These are phyloP conservation scores for Rubus parviflorus DNA, from an alignment of 306 rosid genomes.

Conservation along the genomic window DNA sequence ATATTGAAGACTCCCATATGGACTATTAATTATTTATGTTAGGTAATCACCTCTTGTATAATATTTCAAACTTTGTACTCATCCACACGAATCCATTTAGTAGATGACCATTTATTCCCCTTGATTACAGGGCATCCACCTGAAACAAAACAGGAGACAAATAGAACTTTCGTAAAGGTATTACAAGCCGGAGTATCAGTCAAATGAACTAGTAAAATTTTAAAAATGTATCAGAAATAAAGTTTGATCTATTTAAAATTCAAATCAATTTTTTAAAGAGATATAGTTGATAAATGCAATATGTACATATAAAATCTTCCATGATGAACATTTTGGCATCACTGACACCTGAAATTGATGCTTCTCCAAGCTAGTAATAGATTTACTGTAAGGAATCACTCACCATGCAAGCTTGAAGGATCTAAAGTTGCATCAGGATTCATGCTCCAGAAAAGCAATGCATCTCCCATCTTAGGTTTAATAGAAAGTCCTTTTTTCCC, in stretches of 20 bases:
- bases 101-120: slow-evolving; percentile 98
- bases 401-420: slow-evolving; percentile 97
- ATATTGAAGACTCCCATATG: background rate
- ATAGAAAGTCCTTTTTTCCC: slow-evolving; percentile 88
- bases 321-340: slow-evolving; percentile 18
- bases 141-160: slow-evolving; percentile 38
- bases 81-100: slow-evolving; percentile 84
- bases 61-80: slow-evolving; percentile 70
- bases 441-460: slow-evolving; percentile 99
- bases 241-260: background rate
- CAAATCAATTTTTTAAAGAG: background rate
- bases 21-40: background rate
- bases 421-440: slow-evolving; percentile 88
- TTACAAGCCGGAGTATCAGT: background rate
- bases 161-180: background rate
- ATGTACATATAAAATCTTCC: background rate
- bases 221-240: background rate
- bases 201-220: background rate
- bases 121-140: slow-evolving; percentile 97
- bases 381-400: slow-evolving; percentile 16
- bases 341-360: slow-evolving; percentile 3
- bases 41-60: slow-evolving; percentile 36
- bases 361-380: background rate
- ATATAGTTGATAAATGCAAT: background rate
- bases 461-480: slow-evolving; percentile 96